A percentile compares a stretch with the other conserved stretches of the same genome.
These are phyloP conservation scores for Vitellaria paradoxa DNA, from an alignment of 179 eudicot genomes.

Conservation along the genomic window DNA sequence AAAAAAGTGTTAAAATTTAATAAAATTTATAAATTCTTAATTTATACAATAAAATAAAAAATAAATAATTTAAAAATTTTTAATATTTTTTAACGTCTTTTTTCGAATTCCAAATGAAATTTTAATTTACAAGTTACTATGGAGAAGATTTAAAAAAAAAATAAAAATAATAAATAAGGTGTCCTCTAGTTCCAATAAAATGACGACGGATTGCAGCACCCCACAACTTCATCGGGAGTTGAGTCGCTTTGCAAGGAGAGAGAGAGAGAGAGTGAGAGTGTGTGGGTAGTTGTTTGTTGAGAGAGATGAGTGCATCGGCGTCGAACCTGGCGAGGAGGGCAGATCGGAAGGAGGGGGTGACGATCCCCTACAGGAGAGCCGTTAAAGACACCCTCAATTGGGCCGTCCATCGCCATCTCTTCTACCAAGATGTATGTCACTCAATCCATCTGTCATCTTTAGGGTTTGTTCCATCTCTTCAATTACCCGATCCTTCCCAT, in stretches of 20 bases:
- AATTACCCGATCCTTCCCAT: neutral
- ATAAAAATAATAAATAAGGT: neutral
- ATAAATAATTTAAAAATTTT: no score
- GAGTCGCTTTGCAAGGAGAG: neutral
- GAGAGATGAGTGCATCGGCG: constrained; percentile 51
- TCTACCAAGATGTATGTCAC: constrained; percentile 61
- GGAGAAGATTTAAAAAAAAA: neutral
- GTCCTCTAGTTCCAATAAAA: neutral
- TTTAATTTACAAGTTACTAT: neutral
- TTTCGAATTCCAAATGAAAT: no score
- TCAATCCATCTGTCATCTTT: constrained; percentile 10
- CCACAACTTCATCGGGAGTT: no score
- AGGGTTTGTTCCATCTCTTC: constrained; percentile 23
- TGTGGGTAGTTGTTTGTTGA: no score
- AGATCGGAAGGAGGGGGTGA: constrained; percentile 77
- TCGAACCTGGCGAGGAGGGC: constrained; percentile 81
- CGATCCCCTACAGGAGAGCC: constrained; percentile 67
- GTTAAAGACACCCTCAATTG: constrained; percentile 89
- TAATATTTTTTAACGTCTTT: no score
- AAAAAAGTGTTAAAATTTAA: no score
- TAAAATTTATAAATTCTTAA: no score
- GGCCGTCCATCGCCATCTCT: constrained; percentile 95
- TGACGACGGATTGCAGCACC: neutral
- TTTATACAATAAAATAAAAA: no score
- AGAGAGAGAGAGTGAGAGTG: constrained; percentile 14